Conservation (phyloP, 2,329 filamentous ascomycete genomes). For the Ophiocordyceps polyrhachis-furcata region DNA sequence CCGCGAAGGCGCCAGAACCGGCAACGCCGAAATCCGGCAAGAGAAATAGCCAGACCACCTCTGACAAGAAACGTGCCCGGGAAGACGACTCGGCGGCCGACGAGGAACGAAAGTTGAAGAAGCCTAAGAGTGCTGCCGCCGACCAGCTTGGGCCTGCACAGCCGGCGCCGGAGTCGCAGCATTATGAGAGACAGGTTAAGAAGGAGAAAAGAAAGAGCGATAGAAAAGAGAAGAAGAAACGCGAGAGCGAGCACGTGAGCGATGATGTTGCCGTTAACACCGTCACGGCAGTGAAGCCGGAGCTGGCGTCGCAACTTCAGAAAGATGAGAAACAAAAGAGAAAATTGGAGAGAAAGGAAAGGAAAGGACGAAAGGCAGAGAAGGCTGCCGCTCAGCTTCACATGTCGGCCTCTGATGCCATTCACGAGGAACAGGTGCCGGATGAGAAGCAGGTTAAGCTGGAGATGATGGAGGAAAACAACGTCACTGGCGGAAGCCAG, state of each 20-base stretch:
- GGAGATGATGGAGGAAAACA: neutral
- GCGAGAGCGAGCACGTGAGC: no score
- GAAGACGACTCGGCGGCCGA: constrained; percentile 22
- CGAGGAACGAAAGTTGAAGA: constrained; percentile 28
- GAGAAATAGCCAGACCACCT: constrained; percentile 19
- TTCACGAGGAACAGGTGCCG: neutral
- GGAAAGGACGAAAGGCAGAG: constrained; percentile 6
- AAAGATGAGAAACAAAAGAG: constrained; percentile 12
- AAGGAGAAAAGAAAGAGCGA: no score
- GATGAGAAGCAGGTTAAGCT: neutral
- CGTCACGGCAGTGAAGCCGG: no score
- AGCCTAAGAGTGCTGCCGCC: constrained; percentile 25
- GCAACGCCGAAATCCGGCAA: constrained; percentile 17
- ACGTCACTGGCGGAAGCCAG: neutral
- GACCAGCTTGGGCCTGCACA: neutral
- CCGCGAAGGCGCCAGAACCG: constrained; percentile 13
- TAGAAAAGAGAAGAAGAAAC: no score
- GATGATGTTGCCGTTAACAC: no score
- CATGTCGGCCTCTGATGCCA: neutral
- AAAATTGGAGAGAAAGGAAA: constrained; percentile 14
- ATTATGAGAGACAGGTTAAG: no score
- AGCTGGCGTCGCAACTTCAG: no score
- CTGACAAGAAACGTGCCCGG: constrained; percentile 24
- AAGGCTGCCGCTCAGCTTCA: neutral
- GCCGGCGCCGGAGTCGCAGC: neutral